Percentiles rank a stretch among this genome's conserved stretches.
Conservation (phyloP, 176 grass and related monocot genomes). For the Hordeum vulgare region MorexV3_pseudomolecules_assembly NC_058519.1:172122317-172122816, state of each 20-base stretch:
- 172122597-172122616: slow-evolving; percentile 16
- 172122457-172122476: slow-evolving; percentile 49
- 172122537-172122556: slow-evolving; percentile 46
- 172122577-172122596: background rate
- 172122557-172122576: background rate
- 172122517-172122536: slow-evolving; percentile 60
- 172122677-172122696: background rate
- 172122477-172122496: slow-evolving; percentile 62
- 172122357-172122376: slow-evolving; percentile 99
- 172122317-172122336: slow-evolving; percentile 82
- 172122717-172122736: slow-evolving; percentile 26
- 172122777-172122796: slow-evolving; percentile 29
- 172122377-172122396: slow-evolving; percentile 74
- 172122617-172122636: slow-evolving; percentile 40
- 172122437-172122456: slow-evolving; percentile 59
- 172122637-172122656: slow-evolving; percentile 31
- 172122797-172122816: background rate
- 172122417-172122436: slow-evolving; percentile 86
- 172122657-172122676: background rate
- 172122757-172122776: background rate
- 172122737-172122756: slow-evolving; percentile 18
- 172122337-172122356: slow-evolving; percentile 99
- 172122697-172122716: slow-evolving; percentile 15
- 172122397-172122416: slow-evolving; percentile 83
- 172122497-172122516: slow-evolving; percentile 57